phyloP scores from a whole-genome alignment of 352 stramenopile genomes.

The Pythium chondricola region DNA sequence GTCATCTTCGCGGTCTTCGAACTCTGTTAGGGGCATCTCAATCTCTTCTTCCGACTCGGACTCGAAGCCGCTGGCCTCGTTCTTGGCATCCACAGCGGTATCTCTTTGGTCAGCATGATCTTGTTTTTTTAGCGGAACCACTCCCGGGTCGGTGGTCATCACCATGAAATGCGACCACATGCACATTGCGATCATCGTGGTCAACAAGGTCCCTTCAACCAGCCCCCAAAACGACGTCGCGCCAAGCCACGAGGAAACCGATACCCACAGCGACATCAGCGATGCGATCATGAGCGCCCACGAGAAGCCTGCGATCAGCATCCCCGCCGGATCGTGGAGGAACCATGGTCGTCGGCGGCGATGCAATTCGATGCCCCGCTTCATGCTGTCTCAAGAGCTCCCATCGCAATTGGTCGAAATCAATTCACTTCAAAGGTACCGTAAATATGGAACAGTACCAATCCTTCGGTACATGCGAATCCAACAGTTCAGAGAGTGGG shows the following conservation, averaged over 20 bases:
- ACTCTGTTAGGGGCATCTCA: constrained; percentile 59
- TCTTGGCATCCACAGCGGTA: constrained; percentile 1
- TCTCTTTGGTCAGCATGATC: no score
- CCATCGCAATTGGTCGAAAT: neutral
- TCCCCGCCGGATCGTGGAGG: constrained; percentile 52
- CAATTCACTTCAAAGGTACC: neutral
- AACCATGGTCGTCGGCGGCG: constrained; percentile 32
- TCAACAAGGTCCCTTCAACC: constrained; percentile 39
- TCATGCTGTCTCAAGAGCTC: neutral
- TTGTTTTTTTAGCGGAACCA: constrained; percentile 28
- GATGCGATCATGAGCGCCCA: constrained; percentile 43
- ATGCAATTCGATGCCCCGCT: constrained; percentile 6
- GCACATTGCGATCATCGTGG: constrained; percentile 55
- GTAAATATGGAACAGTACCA: neutral
- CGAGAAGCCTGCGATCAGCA: constrained; percentile 59
- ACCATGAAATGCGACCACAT: constrained; percentile 65
- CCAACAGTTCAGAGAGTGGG: neutral
- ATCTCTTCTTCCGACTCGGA: constrained; percentile 33
- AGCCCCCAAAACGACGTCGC: constrained; percentile 40
- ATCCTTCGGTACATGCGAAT: neutral
- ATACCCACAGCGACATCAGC: constrained; percentile 36
- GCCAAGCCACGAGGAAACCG: constrained; percentile 52
- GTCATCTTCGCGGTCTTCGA: constrained; percentile 65
- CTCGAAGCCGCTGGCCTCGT: constrained; percentile 17
- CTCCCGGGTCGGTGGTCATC: constrained; percentile 76